Conservation (phyloP, 768 basidiomycete genomes). For the Trametes villosa region DNA sequence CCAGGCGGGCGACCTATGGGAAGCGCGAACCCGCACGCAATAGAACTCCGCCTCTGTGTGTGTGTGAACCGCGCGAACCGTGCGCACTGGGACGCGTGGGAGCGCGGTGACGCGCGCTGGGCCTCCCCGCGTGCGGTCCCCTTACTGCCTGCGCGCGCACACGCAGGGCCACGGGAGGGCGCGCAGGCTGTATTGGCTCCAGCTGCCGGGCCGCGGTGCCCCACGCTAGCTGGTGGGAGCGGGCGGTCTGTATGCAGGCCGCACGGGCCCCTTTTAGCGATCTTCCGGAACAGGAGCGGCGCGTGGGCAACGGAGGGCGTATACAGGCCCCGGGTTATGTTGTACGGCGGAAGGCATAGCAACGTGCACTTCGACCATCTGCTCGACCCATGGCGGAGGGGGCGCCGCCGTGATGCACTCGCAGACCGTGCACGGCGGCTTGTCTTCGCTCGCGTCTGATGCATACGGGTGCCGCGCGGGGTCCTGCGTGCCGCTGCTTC, state of each 20-base stretch:
- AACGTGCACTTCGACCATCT: neutral
- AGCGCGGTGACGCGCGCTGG: neutral
- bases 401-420: neutral
- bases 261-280: neutral
- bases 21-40: constrained; percentile 13
- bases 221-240: constrained; percentile 6
- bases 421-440: neutral
- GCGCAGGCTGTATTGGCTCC: constrained; percentile 9
- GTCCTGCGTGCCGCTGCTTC: neutral
- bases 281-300: neutral
- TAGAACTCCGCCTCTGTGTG: constrained; percentile 10
- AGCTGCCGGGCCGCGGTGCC: neutral
- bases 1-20: constrained; percentile 5
- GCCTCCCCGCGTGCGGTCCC: neutral
- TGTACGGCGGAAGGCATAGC: neutral
- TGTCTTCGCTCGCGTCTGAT: neutral
- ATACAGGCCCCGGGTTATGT: neutral
- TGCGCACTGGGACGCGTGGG: constrained; percentile 1
- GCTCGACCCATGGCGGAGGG: neutral
- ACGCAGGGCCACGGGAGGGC: neutral
- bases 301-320: neutral
- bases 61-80: constrained; percentile 4
- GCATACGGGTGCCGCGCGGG: neutral
- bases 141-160: neutral
- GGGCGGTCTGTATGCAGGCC: neutral